Evolutionary conservation across 768 basidiomycete genomes (phyloP), one percentile per base, ranked within the genome.

Genomic region (Termitomyces sp.): DNA sequence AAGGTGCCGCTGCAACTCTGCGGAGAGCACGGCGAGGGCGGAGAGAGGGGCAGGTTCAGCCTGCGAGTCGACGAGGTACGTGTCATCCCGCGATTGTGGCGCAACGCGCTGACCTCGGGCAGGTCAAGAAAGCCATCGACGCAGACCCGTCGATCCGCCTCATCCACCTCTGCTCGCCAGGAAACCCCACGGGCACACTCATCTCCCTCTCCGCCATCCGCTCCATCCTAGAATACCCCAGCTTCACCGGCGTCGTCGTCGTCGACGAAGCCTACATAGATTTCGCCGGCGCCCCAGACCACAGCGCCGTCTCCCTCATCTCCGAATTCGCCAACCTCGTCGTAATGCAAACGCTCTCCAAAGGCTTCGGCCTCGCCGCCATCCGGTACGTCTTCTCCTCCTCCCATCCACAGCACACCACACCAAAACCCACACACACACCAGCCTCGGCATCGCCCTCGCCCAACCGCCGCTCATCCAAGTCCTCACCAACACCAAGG

Each of bases 201-300:
- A 84, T 98, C 53, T 81, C 92, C 0, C 81, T 95, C 26, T 65
- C 79, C 10, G 80, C 86, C 13, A 77, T 98, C 58, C 80, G 83
- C 1, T 66, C 79, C 10, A 71, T 98, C 16, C 75, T 96, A 26
- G 86, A 94, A 31, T 90, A 90, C 70, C 79, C 85, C 9, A 76
- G 78, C 0, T 98, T 91, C 81, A 92, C 86, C 63, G 97, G 97
- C 8, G 85, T 99, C 60, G 87, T 98, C 39, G 81, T 96, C 29
- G 87, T 98, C 5, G 97, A 99, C 67, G 97, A 99, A 70, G 97
- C 97, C 0, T 98, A 99, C 73, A 90, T 98, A 68, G 97, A 99
- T 70, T 99, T 98, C 65, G 84, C 90, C 0, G 79, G 79, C 18
- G 28, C 51, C 0, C 69, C 77, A 9, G 77, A 76, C 18, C 72